A percentile compares a stretch with the other conserved stretches of the same genome.
phyloP scores from a whole-genome alignment of 192 early-diverging fungal species.

The Umbelopsis sp. region DNA sequence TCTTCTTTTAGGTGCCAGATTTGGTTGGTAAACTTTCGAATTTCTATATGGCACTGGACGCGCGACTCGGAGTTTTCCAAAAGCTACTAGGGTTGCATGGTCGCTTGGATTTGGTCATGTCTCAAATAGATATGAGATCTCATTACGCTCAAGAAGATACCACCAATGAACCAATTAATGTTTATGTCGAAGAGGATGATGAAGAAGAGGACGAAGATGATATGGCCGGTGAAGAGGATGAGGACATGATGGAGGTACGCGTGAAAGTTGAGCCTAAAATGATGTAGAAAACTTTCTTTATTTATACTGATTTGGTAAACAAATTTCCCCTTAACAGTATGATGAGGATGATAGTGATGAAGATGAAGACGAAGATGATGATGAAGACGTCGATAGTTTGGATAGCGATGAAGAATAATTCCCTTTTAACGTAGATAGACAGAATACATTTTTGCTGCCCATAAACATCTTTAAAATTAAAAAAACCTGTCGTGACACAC shows the following conservation, averaged over 20 bases:
- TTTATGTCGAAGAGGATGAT: slow-evolving; percentile 51
- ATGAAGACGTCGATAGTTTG: slow-evolving; percentile 12
- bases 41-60: slow-evolving; percentile 55
- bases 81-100: slow-evolving; percentile 53
- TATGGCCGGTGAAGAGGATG: slow-evolving; percentile 24
- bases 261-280: background rate
- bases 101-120: slow-evolving; percentile 55
- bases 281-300: background rate
- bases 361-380: slow-evolving; percentile 35
- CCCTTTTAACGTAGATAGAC: background rate
- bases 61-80: slow-evolving; percentile 46
- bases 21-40: slow-evolving; percentile 51
- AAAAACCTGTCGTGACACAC: slow-evolving; percentile 3
- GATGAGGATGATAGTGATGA: slow-evolving; percentile 26
- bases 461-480: background rate
- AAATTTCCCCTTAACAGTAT: background rate
- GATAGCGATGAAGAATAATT: slow-evolving; percentile 22
- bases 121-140: slow-evolving; percentile 48
- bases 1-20: slow-evolving; percentile 39
- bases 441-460: slow-evolving; percentile 7
- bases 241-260: slow-evolving; percentile 20
- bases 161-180: slow-evolving; percentile 43
- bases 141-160: slow-evolving; percentile 37
- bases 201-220: slow-evolving; percentile 38
- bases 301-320: background rate